Evolutionary conservation across 2,329 filamentous ascomycete species (phyloP), one percentile per base, ranked within the genome.

Genomic region (Westerdykella sp.): DNA sequence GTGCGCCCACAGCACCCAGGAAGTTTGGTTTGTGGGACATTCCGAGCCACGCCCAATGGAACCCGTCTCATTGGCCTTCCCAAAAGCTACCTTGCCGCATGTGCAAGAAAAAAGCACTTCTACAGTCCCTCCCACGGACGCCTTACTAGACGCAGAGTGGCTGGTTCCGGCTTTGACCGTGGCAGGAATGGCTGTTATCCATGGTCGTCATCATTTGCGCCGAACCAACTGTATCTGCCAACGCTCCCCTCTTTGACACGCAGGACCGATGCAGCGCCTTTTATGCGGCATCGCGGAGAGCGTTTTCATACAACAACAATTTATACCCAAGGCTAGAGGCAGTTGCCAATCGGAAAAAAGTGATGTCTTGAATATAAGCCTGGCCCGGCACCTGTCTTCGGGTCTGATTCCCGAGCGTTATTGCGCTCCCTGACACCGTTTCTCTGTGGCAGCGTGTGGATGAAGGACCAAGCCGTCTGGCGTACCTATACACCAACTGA

Each of bases 61-160:
- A 46, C 46, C 32, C 14, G 50, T 54, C 43, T 57, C 38, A 55
- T 55, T 59, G 55, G 55, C 46, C 42, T 48, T 43, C 47, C 59
- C 57, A 53, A 39, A 21, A 21, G 18, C 18, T 21, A 21, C 18
- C 18, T 21, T 21, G 18, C 18, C 28, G 42, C 32, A 35, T 39
- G 40, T 40, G 39, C 45, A 45, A 46, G 48, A 6, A 44, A 48
- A 49, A 39, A 39, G 46, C 48, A 44, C 32, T 40, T 12, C 25
- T 39, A 41, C 12, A 28, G 39, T 16, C 34, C 42, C 41, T 16
- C 41, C 42, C 44, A 32, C 30, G 36, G 35, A 39, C 46, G 53
- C 54, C 51, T 49, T 43, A 3, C 32, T 12, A 21, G 18, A 21
- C 18, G 18, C 18, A 21, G 18, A 21, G 18, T 21, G 18, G 18